Evolutionary conservation across 352 stramenopile species (phyloP), one percentile per base, ranked within the genome.

Genomic region (Peronospora farinosa): DNA sequence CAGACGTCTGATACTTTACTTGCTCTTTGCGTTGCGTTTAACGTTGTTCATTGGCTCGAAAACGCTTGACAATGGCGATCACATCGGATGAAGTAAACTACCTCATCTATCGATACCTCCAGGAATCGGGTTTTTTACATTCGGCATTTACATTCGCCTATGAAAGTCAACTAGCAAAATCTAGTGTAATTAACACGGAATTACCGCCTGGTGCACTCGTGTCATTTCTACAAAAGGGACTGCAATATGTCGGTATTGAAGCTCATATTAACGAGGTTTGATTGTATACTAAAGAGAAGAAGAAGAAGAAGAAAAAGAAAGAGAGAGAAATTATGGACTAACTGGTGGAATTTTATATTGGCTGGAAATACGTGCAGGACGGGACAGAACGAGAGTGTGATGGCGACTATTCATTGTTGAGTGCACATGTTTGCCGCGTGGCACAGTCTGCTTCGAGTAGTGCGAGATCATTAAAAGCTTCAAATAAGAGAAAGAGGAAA

Each of bases 81-180:
- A 95, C 78, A 31, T 95, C 84, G 45, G 96, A 98, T 60, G 96
- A 99, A 74, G 76, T 99, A 25, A 99, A 99, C 69, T 98, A 97
- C 72, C 78, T 99, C 33, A 84, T 99, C 19, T 98, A 98, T 69
- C 79, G 96, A 51, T 99, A 98, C 65, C 80, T 98, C 40, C 90
- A 98, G 55, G 94, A 98, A 69, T 97, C 87, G 17, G 93, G 95
- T 11, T 98, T 98, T 64, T 79, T 97, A 53, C 96, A 99, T 75
- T 96, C 93, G 19, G 88, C 95, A 38, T 99, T 99, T 67, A 97
- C 95, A n/a, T 99, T 99, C 60, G 92, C 89, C 15, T 97, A 99
- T 59, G 96, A 99, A 69, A 98, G 88, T 36, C 90, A 98, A 52
- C 62, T 98, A 31, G 86, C 86, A 35, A 95, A 97, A 69, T 95